These are phyloP conservation scores for Neodidymelliopsis sp. DNA, from an alignment of 2,329 filamentous ascomycete species.

Conservation along the genomic window DNA sequence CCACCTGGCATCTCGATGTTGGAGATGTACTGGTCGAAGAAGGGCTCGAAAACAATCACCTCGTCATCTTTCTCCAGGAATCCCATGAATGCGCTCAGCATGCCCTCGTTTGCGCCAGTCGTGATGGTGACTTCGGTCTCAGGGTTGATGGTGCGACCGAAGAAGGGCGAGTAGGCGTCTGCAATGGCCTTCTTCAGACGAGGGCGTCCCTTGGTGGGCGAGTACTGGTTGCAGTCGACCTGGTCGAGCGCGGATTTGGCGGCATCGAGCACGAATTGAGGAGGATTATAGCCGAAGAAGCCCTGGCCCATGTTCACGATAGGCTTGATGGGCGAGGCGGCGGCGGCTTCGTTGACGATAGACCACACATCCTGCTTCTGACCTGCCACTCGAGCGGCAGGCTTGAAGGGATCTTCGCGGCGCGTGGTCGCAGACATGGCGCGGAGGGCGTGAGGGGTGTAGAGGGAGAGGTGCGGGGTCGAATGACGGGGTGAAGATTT, in stretches of 20 bases:
- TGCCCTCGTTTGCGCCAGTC: slow-evolving; percentile 87
- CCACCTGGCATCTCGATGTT: slow-evolving; percentile 99
- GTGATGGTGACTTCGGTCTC: slow-evolving; percentile 95
- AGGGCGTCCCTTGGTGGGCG: slow-evolving; percentile 90
- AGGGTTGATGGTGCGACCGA: slow-evolving; percentile 81
- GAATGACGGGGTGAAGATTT: not conserved
- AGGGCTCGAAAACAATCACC: slow-evolving; percentile 97
- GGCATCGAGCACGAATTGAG: slow-evolving; percentile 86
- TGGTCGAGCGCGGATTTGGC: slow-evolving; percentile 87
- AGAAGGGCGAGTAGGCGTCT: slow-evolving; percentile 88
- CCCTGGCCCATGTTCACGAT: slow-evolving; percentile 76
- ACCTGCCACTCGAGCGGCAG: slow-evolving; percentile 61
- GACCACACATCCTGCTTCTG: slow-evolving; percentile 68
- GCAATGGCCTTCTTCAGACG: slow-evolving; percentile 92
- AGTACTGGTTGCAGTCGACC: slow-evolving; percentile 99
- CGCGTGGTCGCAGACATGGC: slow-evolving; percentile 47
- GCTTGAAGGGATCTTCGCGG: slow-evolving; percentile 57
- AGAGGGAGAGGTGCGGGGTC: not conserved
- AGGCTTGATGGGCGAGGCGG: slow-evolving; percentile 68
- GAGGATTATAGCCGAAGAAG: slow-evolving; percentile 94
- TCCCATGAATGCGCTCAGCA: slow-evolving; percentile 97
- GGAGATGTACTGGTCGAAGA: slow-evolving; percentile 98
- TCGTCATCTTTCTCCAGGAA: slow-evolving; percentile 95
- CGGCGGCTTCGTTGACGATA: slow-evolving; percentile 72
- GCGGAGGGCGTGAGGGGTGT: slow-evolving; percentile 29